These are phyloP conservation scores for Zychaea mexicana DNA, from an alignment of 371 early-diverging fungal species.

Conservation along the genomic window DNA sequence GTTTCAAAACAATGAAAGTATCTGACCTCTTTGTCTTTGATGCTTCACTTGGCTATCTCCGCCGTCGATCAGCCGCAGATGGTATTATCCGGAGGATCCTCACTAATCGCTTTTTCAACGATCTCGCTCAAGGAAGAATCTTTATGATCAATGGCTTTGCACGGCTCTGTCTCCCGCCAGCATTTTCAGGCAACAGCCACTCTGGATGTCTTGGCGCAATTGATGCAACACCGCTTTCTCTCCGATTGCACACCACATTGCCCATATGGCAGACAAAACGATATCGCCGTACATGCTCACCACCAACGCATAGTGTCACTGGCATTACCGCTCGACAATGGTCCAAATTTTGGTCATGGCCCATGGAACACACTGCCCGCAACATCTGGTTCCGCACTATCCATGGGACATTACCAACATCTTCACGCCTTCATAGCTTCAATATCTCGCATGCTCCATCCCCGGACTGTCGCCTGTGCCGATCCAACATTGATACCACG, in stretches of 20 bases:
- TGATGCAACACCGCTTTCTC: too few relatives aligned
- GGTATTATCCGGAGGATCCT: neutral
- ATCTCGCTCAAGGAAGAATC: neutral
- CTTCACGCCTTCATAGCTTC: too few relatives aligned
- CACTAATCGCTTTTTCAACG: neutral
- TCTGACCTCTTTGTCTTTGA: neutral
- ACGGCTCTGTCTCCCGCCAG: neutral
- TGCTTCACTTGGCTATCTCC: too few relatives aligned
- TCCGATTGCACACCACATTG: neutral
- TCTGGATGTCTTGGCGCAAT: neutral
- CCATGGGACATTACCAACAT: neutral
- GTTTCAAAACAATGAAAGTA: neutral
- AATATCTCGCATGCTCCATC: too few relatives aligned
- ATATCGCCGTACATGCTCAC: neutral
- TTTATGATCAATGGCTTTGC: neutral
- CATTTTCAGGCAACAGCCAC: neutral
- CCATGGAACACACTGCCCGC: neutral
- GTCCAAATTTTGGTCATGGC: neutral
- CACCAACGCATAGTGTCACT: neutral
- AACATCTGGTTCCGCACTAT: neutral
- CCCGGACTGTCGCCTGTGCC: too few relatives aligned
- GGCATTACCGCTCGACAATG: neutral
- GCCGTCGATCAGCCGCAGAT: too few relatives aligned
- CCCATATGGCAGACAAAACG: neutral
- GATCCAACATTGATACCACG: too few relatives aligned